Evolutionary conservation across 169 alveolate species (phyloP), one percentile per base, ranked within the genome.

Genomic region (Plasmodium blacklocki): DNA sequence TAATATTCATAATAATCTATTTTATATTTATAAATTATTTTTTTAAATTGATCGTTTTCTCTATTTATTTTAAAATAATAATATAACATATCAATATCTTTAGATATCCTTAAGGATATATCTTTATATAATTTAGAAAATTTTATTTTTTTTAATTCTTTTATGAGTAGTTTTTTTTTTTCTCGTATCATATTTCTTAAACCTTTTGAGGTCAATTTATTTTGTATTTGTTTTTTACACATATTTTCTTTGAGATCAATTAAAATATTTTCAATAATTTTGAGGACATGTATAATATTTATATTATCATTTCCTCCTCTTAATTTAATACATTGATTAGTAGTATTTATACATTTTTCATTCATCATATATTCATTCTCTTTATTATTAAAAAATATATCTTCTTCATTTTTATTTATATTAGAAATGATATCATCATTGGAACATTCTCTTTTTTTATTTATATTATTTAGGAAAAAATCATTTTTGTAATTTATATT

Each of bases 51-150:
- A 21, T 78, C 54, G 14, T 59, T 78, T 50, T 58, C 39, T 1
- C 26, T 29, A 66, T 67, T 78, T 14, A 47, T 26, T 43, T 56
- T 54, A n/a, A 78, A 8, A 43, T 26, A 43, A 21, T 39, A 66
- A 47, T 64, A 64, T 29, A 78, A 21, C 60, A 76, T 78, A 14
- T 78, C 60, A 15, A 78, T 64, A 14, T 78, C 89, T 70, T 78
- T 78, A 7, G 78, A 78, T 50, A 78, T 78, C 11, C 71, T 78
- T 59, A 64, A 49, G 26, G 66, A 56, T 32, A 59, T 64, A 71
- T 67, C 89, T 68, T 78, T 78, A 43, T 78, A 78, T 64, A 78
- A 78, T 78, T 78, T 78, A 12, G 71, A 64, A 49, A 49, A 78
- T 49, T 52, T 78, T 18, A 78, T 78, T 78, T 78, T 78, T 21